phyloP scores from a whole-genome alignment of 169 alveolate species.

The Besnoitia besnoiti region DNA sequence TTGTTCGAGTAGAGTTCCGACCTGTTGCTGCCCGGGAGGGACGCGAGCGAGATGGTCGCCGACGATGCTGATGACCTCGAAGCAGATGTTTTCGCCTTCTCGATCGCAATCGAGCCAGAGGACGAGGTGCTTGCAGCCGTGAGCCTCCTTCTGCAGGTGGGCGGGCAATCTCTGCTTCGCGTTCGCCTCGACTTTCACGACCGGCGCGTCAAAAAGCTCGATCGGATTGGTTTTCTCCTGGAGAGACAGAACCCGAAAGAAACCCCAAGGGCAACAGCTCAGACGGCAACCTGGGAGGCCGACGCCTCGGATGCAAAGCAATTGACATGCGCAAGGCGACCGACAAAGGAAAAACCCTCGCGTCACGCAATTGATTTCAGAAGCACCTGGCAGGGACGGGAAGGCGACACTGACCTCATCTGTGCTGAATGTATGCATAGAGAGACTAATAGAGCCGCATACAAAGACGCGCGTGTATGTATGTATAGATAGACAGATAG shows the following conservation, averaged over 20 bases:
- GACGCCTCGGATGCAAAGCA: background rate
- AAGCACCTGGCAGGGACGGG: too few species aligned
- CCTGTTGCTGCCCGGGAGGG: slow-evolving; percentile 73
- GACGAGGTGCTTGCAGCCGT: slow-evolving; percentile 88
- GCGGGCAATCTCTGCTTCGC: slow-evolving; percentile 81
- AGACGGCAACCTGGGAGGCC: background rate
- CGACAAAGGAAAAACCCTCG: background rate
- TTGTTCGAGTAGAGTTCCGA: too few species aligned
- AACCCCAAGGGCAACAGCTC: too few species aligned
- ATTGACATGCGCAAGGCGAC: background rate
- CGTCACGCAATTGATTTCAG: too few species aligned
- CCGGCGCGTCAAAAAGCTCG: slow-evolving; percentile 94
- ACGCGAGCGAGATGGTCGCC: slow-evolving; percentile 4
- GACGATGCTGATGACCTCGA: slow-evolving; percentile 92
- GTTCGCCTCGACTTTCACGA: slow-evolving; percentile 86
- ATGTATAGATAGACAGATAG: too few species aligned
- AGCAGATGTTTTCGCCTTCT: slow-evolving; percentile 99
- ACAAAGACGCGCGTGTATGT: too few species aligned
- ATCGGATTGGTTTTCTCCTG: slow-evolving; percentile 92
- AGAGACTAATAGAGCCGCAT: too few species aligned
- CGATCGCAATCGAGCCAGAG: slow-evolving; percentile 99
- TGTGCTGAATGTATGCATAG: too few species aligned
- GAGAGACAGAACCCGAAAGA: too few species aligned
- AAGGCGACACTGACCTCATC: too few species aligned
- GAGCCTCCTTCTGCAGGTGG: slow-evolving; percentile 89